Evolutionary conservation across 805 yeast species (phyloP), one percentile per base, ranked within the genome.

Genomic region (Nakazawaea ambrosiae): DNA sequence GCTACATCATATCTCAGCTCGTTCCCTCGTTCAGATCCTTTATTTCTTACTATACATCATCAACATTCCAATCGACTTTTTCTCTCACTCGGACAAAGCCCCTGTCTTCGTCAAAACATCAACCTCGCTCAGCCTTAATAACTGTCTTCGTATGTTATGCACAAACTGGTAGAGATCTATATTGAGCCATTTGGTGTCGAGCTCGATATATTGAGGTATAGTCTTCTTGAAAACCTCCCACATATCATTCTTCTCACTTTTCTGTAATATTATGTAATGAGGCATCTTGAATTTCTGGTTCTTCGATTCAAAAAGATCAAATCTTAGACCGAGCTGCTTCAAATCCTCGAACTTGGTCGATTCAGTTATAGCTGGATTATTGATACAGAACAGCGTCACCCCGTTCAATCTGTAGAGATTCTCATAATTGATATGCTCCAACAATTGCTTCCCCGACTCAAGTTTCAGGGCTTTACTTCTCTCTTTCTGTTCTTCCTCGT

Each of bases 331-430:
- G 22, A 74, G 42, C 25, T 63, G 49, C 9, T 53, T 49, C 8
- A 57, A 62, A 9, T 44, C 36, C 0, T 46, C 40, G 9, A 49
- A 59, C 12, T 35, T 32, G 14, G 33, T 22, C 18, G 19, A 22
- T 16, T 30, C 35, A 8, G 26, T 23, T n/a, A 27, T 12, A 9
- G 28, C 31, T 5, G 61, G 57, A 39, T 58, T 59, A 44, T 68
- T 69, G 29, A 74, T 58, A 1, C 76, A 74, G 38, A 74, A 74
- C 0, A 69, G 68, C 0, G 79, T 73, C 22, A 69, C 48, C 2
- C 78, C 78, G 5, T 64, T 69, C 40, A 73, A 47, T 36, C 81
- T 48, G 39, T 59, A 62, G 15, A 71, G 53, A 44, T 71, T 73
- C 42, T 74, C 81, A 31, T 60, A 47, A 31, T 63, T 53, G 27